Evolutionary conservation across 2,329 filamentous ascomycete species (phyloP).

Genomic region (Penicillium sclerotigenum): DNA sequence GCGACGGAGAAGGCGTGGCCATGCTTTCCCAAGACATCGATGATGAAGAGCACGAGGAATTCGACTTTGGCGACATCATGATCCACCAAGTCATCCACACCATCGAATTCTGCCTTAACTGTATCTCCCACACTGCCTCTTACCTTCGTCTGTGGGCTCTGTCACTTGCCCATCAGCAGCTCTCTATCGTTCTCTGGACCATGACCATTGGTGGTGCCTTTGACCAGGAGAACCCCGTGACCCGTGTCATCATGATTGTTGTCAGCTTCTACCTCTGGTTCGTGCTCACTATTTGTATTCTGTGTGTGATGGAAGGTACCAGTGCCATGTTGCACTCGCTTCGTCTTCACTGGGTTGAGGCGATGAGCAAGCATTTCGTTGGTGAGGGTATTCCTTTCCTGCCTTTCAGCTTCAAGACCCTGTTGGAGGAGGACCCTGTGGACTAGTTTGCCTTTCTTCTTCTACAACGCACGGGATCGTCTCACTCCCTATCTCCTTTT

Average conservation of each 20-base stretch:
- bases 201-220: constrained; percentile 89
- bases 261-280: constrained; percentile 88
- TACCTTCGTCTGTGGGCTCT: constrained; percentile 98
- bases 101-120: constrained; percentile 99
- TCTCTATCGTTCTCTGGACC: constrained; percentile 90
- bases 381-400: constrained; percentile 83
- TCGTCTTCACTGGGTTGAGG: constrained; percentile 92
- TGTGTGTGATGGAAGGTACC: constrained; percentile 94
- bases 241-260: constrained; percentile 77
- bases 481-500: neutral
- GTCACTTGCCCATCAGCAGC: constrained; percentile 95
- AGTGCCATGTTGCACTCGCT: constrained; percentile 93
- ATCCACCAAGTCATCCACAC: constrained; percentile 99
- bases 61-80: constrained; percentile 96
- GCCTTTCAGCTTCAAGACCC: constrained; percentile 80
- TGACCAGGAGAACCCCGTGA: constrained; percentile 55
- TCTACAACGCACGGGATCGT: neutral
- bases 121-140: constrained; percentile 96
- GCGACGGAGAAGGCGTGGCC: constrained; percentile 76
- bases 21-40: constrained; percentile 84
- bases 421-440: constrained; percentile 74
- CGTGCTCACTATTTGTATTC: constrained; percentile 70
- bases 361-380: constrained; percentile 96
- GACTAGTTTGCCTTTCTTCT: constrained; percentile 31
- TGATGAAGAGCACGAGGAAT: constrained; percentile 86